phyloP scores from a whole-genome alignment of 73 alveolate species.

The Paramecium sexaurelia region DNA sequence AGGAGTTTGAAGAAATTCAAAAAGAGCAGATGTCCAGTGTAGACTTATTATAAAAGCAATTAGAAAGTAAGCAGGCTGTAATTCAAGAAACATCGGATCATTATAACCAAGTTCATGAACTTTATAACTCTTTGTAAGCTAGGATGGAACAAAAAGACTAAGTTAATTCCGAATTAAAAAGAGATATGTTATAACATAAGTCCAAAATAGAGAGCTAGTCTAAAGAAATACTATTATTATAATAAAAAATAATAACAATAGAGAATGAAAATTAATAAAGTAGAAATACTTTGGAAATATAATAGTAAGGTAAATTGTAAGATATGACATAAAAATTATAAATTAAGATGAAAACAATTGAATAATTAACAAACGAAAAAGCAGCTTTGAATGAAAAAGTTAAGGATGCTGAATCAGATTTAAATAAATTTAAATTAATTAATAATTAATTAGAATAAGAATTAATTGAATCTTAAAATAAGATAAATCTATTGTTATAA shows the following conservation, averaged over 20 bases:
- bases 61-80: conserved; percentile 54
- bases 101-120: conserved; percentile 37
- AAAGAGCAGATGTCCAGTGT: background rate
- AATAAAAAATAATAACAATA: background rate
- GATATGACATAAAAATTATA: conserved; percentile 13
- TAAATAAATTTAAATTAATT: background rate
- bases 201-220: background rate
- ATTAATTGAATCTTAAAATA: background rate
- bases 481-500: background rate
- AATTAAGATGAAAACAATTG: background rate
- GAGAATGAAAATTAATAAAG: background rate
- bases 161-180: background rate
- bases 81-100: conserved; percentile 51
- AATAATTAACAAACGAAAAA: background rate
- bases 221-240: background rate
- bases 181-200: background rate
- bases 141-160: conserved; percentile 19
- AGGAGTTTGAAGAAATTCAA: background rate
- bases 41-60: background rate
- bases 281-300: background rate
- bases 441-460: background rate
- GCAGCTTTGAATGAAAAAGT: background rate
- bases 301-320: conserved; percentile 6
- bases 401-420: background rate
- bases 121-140: background rate